phyloP scores from a whole-genome alignment of 2,329 filamentous ascomycete species.

The Colletotrichum aenigma region DNA sequence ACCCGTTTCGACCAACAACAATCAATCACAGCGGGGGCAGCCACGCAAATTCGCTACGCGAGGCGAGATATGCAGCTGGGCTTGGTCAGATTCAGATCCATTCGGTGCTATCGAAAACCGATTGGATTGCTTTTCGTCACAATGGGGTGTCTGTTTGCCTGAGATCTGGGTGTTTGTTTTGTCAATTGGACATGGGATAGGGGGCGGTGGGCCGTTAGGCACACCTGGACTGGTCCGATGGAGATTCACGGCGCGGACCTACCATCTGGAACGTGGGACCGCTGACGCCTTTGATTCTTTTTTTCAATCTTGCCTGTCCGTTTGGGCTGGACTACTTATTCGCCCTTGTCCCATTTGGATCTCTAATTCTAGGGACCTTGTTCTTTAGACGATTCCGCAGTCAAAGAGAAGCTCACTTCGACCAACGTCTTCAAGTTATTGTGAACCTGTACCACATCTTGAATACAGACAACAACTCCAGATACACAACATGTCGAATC shows the following conservation, averaged over 20 bases:
- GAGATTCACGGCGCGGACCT: not conserved
- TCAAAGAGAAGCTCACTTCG: not conserved
- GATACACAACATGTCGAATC: not conserved
- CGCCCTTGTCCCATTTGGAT: not conserved
- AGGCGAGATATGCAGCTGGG: not conserved
- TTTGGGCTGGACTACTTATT: not conserved
- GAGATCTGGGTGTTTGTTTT: not conserved
- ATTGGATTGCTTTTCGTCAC: not conserved
- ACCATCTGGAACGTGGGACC: not conserved
- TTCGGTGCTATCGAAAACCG: not conserved
- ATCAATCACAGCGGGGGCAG: not conserved
- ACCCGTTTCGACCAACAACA: not conserved
- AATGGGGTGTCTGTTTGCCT: not conserved
- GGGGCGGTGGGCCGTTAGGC: not conserved
- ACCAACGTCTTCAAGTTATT: not conserved
- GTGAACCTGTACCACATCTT: not conserved
- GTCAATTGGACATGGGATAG: not conserved
- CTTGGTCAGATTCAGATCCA: not conserved
- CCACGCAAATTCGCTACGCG: not conserved
- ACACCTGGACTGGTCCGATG: not conserved
- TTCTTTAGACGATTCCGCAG: not conserved
- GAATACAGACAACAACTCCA: not conserved
- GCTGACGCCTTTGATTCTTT: not conserved
- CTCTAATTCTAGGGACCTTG: not conserved
- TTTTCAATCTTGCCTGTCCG: not conserved